A percentile compares a stretch with the other conserved stretches of the same genome.
Conservation (phyloP, 768 basidiomycete species). For the Lentinula lateritia region DNA sequence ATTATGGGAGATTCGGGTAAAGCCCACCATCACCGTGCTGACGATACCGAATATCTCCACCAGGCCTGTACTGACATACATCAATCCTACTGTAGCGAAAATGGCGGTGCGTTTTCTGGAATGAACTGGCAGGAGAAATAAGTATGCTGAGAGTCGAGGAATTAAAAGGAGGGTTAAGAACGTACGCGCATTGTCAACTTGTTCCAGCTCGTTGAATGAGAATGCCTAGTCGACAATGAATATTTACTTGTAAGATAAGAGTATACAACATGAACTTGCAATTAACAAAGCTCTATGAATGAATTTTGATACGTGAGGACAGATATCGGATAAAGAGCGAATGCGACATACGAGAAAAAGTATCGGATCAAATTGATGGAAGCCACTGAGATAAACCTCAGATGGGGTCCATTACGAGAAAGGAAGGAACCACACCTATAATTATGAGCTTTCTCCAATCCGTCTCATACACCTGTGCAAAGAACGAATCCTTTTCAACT, state of each 20-base stretch:
- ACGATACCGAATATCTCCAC: slow-evolving; percentile 3
- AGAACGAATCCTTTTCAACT: slow-evolving; percentile 22
- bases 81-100: background rate
- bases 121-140: background rate
- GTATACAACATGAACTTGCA: background rate
- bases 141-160: background rate
- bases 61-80: background rate
- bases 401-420: background rate
- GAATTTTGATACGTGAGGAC: background rate
- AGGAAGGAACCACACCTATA: slow-evolving; percentile 21
- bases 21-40: slow-evolving; percentile 22
- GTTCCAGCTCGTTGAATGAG: background rate
- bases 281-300: background rate
- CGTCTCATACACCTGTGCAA: slow-evolving; percentile 30
- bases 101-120: slow-evolving; percentile 5
- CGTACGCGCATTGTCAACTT: slow-evolving; percentile 4
- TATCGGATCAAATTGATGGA: slow-evolving; percentile 29
- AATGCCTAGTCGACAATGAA: background rate
- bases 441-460: slow-evolving; percentile 38
- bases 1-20: slow-evolving; percentile 19
- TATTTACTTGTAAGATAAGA: background rate
- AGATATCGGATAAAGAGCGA: background rate
- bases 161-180: background rate
- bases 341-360: background rate
- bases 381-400: slow-evolving; percentile 22